Evolutionary conservation across 306 rosid genomes (phyloP).

Genomic region (Vachellia pachyceras): DNA sequence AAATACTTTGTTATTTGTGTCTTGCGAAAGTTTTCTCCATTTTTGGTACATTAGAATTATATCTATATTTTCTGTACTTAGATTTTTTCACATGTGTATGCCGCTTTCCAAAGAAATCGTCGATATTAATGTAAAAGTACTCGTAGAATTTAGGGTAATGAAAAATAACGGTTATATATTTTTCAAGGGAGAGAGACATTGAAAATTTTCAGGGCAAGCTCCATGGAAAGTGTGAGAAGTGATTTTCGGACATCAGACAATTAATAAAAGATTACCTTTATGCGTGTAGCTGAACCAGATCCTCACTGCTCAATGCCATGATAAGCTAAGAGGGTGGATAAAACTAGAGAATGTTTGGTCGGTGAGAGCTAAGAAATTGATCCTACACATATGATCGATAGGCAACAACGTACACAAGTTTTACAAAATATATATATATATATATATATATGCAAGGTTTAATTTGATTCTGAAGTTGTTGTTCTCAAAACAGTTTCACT

Average conservation of each 20-base stretch:
- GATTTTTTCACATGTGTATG: neutral
- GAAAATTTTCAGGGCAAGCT: neutral
- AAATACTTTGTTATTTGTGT: neutral
- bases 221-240: neutral
- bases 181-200: neutral
- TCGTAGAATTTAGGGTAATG: neutral
- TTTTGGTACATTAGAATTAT: neutral
- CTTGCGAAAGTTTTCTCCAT: neutral
- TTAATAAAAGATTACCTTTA: too few relatives aligned
- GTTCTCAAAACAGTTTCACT: too few relatives aligned
- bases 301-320: too few relatives aligned
- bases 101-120: neutral
- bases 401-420: conserved; percentile 15
- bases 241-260: neutral
- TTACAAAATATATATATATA: too few relatives aligned
- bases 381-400: neutral
- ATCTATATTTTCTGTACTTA: neutral
- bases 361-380: conserved; percentile 39
- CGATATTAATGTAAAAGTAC: neutral
- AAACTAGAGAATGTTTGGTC: conserved; percentile 22
- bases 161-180: too few relatives aligned
- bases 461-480: too few relatives aligned
- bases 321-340: too few relatives aligned
- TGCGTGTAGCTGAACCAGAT: too few relatives aligned
- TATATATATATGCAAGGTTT: too few relatives aligned